Conservation (phyloP, 768 basidiomycete genomes). For the Mycena amicta region DNA sequence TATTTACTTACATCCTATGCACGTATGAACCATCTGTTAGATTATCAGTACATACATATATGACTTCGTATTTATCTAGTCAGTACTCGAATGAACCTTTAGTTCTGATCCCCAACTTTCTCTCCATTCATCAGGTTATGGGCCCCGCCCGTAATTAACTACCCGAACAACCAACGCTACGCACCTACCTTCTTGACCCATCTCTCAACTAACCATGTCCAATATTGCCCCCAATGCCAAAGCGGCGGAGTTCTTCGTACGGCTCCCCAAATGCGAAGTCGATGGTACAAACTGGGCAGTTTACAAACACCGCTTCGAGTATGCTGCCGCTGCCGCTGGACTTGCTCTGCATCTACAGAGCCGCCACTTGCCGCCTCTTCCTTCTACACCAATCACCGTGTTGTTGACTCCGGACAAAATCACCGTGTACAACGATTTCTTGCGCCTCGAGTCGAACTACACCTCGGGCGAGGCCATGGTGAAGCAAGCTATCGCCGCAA, state of each 20-base stretch:
- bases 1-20: no score
- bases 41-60: no score
- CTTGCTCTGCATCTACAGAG: background rate
- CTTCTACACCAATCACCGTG: background rate
- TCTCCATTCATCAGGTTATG: constrained; percentile 10
- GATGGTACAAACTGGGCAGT: constrained; percentile 25
- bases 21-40: no score
- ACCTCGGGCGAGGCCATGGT: constrained; percentile 22
- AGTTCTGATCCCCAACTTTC: background rate
- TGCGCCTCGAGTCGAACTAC: constrained; percentile 18
- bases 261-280: constrained; percentile 20
- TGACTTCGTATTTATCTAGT: no score
- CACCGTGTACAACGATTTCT: constrained; percentile 1
- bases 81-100: no score
- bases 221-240: background rate
- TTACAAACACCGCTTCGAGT: constrained; percentile 16
- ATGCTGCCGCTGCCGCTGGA: constrained; percentile 15
- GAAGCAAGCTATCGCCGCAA: constrained; percentile 24
- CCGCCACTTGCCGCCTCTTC: background rate
- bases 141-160: constrained; percentile 11
- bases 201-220: background rate
- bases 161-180: background rate
- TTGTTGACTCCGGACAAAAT: background rate
- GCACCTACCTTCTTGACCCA: background rate
- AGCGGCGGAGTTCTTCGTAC: constrained; percentile 2